phyloP scores from a whole-genome alignment of 192 early-diverging fungal species.

The Allomyces macrogynus region DNA sequence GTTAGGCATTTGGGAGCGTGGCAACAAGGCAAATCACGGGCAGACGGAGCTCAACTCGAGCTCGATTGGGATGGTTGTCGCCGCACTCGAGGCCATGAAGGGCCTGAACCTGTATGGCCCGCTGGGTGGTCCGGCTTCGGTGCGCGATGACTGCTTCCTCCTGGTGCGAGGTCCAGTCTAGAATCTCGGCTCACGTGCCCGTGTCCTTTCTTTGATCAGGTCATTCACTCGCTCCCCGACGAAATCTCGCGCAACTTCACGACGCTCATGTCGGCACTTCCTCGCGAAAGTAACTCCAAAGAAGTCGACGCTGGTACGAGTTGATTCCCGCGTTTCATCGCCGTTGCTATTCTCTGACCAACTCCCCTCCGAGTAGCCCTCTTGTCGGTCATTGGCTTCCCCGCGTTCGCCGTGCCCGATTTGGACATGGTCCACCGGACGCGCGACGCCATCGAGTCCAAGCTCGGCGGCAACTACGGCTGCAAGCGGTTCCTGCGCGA shows the following conservation, averaged over 20 bases:
- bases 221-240: slow-evolving; percentile 67
- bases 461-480: slow-evolving; percentile 60
- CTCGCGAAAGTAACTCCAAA: slow-evolving; percentile 68
- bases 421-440: slow-evolving; percentile 37
- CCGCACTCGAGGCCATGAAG: slow-evolving; percentile 65
- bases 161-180: neutral
- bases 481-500: slow-evolving; percentile 70
- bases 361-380: slow-evolving; percentile 18
- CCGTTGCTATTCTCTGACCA: neutral
- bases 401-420: slow-evolving; percentile 67
- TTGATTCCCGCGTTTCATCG: neutral
- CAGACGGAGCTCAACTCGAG: slow-evolving; percentile 70
- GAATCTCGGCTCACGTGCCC: no score
- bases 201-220: slow-evolving; percentile 12
- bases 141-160: slow-evolving; percentile 9
- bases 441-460: slow-evolving; percentile 51
- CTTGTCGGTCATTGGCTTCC: slow-evolving; percentile 64
- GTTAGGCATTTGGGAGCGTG: slow-evolving; percentile 66
- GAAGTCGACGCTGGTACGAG: slow-evolving; percentile 43
- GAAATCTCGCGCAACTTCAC: slow-evolving; percentile 64
- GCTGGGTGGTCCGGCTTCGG: slow-evolving; percentile 50
- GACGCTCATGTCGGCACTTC: slow-evolving; percentile 53
- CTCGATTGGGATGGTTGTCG: slow-evolving; percentile 71
- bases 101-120: slow-evolving; percentile 68
- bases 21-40: slow-evolving; percentile 74